Evolutionary conservation across 192 early-diverging fungal genomes (phyloP).

Genomic region (Anaeromyces robustus): DNA sequence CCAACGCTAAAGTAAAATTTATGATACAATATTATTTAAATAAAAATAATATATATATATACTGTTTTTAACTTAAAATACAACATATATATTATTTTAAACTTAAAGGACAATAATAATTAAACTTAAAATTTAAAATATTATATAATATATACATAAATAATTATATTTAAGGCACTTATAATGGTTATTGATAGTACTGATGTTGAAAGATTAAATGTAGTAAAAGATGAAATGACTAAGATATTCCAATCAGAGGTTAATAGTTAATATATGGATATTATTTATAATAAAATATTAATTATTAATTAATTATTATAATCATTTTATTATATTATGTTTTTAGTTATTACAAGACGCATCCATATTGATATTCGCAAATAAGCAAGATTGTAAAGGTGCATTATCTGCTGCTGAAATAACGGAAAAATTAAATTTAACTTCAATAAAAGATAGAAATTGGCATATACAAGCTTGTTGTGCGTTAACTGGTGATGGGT

Average conservation of each 20-base stretch:
- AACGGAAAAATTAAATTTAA: conserved; percentile 38
- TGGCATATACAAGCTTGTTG: conserved; percentile 63
- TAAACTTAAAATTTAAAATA: too few relatives aligned
- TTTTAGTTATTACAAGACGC: conserved; percentile 34
- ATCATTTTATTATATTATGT: too few relatives aligned
- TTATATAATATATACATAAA: too few relatives aligned
- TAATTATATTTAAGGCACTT: conserved; percentile 20
- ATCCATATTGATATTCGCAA: conserved; percentile 44
- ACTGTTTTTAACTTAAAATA: too few relatives aligned
- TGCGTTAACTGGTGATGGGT: conserved; percentile 52
- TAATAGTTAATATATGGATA: too few relatives aligned
- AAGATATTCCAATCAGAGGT: conserved; percentile 55
- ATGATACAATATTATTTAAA: conserved; percentile 37
- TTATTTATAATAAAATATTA: neutral
- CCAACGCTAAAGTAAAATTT: neutral
- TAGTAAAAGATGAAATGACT: conserved; percentile 42
- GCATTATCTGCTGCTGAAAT: conserved; percentile 43
- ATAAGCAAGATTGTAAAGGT: conserved; percentile 52
- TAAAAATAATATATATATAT: too few relatives aligned
- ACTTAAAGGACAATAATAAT: too few relatives aligned
- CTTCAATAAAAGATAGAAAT: conserved; percentile 41
- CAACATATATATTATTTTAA: too few relatives aligned
- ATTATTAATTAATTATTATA: too few relatives aligned
- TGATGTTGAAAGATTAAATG: conserved; percentile 41
- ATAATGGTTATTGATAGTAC: conserved; percentile 60